Evolutionary conservation across 495 filamentous ascomycete species (phyloP).

Genomic region (Hypomontagnella monticulosa): DNA sequence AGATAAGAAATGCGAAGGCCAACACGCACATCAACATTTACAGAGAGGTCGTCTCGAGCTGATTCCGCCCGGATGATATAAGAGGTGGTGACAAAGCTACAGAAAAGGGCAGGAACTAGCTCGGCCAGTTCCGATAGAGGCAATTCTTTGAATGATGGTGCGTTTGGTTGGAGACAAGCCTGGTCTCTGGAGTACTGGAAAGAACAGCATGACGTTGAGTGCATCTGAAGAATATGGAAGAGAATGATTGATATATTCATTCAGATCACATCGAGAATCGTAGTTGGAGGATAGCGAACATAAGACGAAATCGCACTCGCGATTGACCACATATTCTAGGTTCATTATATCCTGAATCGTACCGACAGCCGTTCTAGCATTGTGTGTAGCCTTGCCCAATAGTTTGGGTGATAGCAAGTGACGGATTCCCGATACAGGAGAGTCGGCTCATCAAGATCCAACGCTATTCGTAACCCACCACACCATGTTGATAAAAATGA

Average conservation of each 20-base stretch:
- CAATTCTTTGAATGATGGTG: constrained; percentile 6
- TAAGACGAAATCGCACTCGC: not conserved
- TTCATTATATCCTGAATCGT: constrained; percentile 6
- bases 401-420: too few relatives aligned
- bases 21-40: constrained; percentile 23
- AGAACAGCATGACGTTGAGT: constrained; percentile 20
- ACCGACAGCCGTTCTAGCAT: too few relatives aligned
- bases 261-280: constrained; percentile 13
- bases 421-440: not conserved
- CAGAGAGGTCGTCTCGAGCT: constrained; percentile 5
- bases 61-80: constrained; percentile 32
- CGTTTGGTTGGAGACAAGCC: constrained; percentile 16
- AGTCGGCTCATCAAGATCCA: not conserved
- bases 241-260: constrained; percentile 19
- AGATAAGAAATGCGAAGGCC: not conserved
- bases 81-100: constrained; percentile 33
- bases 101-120: constrained; percentile 30
- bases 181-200: constrained; percentile 18
- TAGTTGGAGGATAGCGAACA: not conserved
- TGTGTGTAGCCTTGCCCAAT: too few relatives aligned
- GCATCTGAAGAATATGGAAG: constrained; percentile 22
- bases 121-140: constrained; percentile 29
- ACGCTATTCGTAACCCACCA: constrained; percentile 1
- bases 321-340: not conserved
- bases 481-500: not conserved